Percentiles rank a stretch among this genome's conserved stretches.
Conservation (phyloP, 805 yeast genomes). For the Metschnikowia lachancei region DNA sequence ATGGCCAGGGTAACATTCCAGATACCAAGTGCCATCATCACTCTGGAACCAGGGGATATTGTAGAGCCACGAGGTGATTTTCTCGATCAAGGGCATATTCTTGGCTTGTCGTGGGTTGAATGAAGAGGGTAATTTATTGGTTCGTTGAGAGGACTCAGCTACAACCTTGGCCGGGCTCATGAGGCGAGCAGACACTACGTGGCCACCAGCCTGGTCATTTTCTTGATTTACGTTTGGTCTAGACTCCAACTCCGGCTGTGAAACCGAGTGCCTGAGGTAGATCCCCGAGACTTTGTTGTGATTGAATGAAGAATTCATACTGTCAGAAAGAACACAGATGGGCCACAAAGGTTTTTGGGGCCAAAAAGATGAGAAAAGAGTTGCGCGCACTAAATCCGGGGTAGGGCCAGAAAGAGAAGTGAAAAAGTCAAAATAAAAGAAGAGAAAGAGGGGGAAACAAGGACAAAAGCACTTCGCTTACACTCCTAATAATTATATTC, state of each 20-base stretch:
- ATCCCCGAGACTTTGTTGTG: conserved; percentile 9
- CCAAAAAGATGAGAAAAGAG: background rate
- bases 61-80: conserved; percentile 62
- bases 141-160: conserved; percentile 3
- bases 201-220: conserved; percentile 7
- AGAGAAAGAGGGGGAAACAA: too few relatives aligned
- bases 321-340: conserved; percentile 6
- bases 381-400: too few relatives aligned
- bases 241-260: conserved; percentile 11
- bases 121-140: conserved; percentile 37
- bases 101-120: conserved; percentile 63
- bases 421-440: too few relatives aligned
- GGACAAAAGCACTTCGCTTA: too few relatives aligned
- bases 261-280: conserved; percentile 9
- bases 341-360: conserved; percentile 9
- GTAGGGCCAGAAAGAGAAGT: too few relatives aligned
- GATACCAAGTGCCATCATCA: conserved; percentile 18
- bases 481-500: too few relatives aligned
- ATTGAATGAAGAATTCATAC: conserved; percentile 11
- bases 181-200: conserved; percentile 10
- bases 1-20: conserved; percentile 53
- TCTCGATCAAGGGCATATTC: conserved; percentile 65
- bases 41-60: conserved; percentile 50
- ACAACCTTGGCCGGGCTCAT: conserved; percentile 9
- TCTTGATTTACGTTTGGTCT: conserved; percentile 12